Evolutionary conservation across 495 filamentous ascomycete species (phyloP), one percentile per base, ranked within the genome.

Genomic region (Choiromyces venosus): DNA sequence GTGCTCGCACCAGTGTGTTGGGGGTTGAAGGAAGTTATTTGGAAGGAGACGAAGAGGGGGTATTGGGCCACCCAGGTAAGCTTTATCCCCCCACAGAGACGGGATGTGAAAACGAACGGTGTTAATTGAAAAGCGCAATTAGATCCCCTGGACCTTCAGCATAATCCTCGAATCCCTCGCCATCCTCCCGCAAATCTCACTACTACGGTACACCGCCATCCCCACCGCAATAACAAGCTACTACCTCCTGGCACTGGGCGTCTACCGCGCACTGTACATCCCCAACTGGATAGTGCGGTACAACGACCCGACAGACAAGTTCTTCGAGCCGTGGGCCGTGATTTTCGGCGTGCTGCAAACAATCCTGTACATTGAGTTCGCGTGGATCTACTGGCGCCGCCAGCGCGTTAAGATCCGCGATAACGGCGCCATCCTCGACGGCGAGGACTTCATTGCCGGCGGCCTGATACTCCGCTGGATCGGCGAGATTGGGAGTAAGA

Each of bases 201-300:
- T 98, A 36, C 89, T 98, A 36, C 91, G 95, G 65, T 93, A 98
- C 81, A 98, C 95, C 33, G 93, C 89, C 40, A 93, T 97, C 4
- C 96, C 95, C 3, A 98, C 96, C 16, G 95, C 97, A 46, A 94
- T 99, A 83, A 92, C 96, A 79, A 95, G 92, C 10, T 97, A 91
- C 83, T 99, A 99, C 82, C 90, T 98, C 65, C 84, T 94, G 38
- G 88, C 92, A 8, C 86, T 98, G 1, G 96, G 96, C 39, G 89
- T 91, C 18, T 99, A 98, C 85, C 91, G 95, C 70, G 91, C 85
- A 46, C 87, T 98, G 69, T 97, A 98, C 84, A 90, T 97, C 73
- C 83, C 96, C 65, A 97, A 97, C 81, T 98, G 95, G 95, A 89
- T 97, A 74, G 82, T 88, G 29, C 89, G 91, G 4, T 86, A 85